These are phyloP conservation scores for Lepidium africanum DNA, from an alignment of 345 rosid species.

Conservation along the genomic window DNA sequence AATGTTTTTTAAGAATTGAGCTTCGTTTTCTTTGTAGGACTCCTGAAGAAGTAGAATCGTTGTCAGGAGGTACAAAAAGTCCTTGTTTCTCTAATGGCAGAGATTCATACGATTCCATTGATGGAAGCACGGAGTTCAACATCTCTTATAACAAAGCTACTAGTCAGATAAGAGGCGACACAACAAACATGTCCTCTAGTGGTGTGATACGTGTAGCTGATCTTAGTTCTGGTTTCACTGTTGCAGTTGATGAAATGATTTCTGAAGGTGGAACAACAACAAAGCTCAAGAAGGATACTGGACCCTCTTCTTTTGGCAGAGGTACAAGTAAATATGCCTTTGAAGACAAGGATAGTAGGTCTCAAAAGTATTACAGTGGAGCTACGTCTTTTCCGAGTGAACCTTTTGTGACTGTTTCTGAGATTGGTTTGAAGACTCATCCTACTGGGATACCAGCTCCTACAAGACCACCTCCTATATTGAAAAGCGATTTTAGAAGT, in stretches of 20 bases:
- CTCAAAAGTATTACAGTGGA: slow-evolving; percentile 29
- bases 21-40: slow-evolving; percentile 43
- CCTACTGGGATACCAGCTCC: slow-evolving; percentile 90
- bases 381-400: slow-evolving; percentile 36
- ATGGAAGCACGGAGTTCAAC: slow-evolving; percentile 53
- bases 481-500: slow-evolving; percentile 30
- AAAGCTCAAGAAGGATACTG: slow-evolving; percentile 7
- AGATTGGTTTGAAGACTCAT: slow-evolving; percentile 65
- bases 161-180: slow-evolving; percentile 24
- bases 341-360: slow-evolving; percentile 27
- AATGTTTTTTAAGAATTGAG: not conserved
- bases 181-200: slow-evolving; percentile 26
- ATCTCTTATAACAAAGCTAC: slow-evolving; percentile 64
- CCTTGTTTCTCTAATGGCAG: slow-evolving; percentile 47
- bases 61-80: slow-evolving; percentile 51
- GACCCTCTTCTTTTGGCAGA: slow-evolving; percentile 17
- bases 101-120: slow-evolving; percentile 50
- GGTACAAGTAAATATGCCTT: slow-evolving; percentile 18
- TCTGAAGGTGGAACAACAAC: slow-evolving; percentile 7
- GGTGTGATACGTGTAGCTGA: slow-evolving; percentile 45
- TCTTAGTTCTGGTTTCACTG: slow-evolving; percentile 45
- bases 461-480: slow-evolving; percentile 61
- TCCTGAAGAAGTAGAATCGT: slow-evolving; percentile 53
- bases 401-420: slow-evolving; percentile 64
- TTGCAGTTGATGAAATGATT: slow-evolving; percentile 42